These are phyloP conservation scores for Colletotrichum sp. DNA, from an alignment of 2,329 filamentous ascomycete genomes.

Conservation along the genomic window DNA sequence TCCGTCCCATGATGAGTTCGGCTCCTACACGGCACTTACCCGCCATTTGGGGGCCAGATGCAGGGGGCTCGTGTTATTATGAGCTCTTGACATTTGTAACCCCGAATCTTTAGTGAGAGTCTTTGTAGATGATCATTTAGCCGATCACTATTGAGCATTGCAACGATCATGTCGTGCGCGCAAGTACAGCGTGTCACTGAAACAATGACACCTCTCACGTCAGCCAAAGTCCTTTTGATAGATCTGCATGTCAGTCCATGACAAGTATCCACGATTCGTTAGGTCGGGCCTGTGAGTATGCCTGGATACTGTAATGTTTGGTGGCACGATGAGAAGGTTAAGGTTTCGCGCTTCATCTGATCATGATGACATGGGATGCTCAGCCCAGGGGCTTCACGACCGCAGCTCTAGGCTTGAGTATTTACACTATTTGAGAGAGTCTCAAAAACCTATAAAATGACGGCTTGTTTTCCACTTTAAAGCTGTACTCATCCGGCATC, in stretches of 20 bases:
- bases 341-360: not conserved
- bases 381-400: not conserved
- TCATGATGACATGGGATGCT: not conserved
- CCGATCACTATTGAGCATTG: not conserved
- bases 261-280: not conserved
- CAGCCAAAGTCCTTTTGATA: not conserved
- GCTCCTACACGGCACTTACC: not conserved
- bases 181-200: not conserved
- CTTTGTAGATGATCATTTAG: not conserved
- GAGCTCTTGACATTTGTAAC: not conserved
- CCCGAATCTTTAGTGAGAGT: not conserved
- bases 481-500: not conserved
- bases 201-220: not conserved
- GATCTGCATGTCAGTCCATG: not conserved
- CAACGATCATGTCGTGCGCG: rapidly evolving
- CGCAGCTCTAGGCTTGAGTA: not conserved
- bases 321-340: not conserved
- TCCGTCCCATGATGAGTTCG: not conserved
- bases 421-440: rapidly evolving
- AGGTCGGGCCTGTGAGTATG: too few species aligned
- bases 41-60: not conserved
- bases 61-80: not conserved
- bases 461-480: not conserved
- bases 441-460: not conserved
- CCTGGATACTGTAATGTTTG: too few species aligned